Percentiles rank a stretch among this genome's conserved stretches.
These are phyloP conservation scores for Vaccinium darrowii DNA, from an alignment of 148 eudicot species.

Conservation along the genomic window DNA sequence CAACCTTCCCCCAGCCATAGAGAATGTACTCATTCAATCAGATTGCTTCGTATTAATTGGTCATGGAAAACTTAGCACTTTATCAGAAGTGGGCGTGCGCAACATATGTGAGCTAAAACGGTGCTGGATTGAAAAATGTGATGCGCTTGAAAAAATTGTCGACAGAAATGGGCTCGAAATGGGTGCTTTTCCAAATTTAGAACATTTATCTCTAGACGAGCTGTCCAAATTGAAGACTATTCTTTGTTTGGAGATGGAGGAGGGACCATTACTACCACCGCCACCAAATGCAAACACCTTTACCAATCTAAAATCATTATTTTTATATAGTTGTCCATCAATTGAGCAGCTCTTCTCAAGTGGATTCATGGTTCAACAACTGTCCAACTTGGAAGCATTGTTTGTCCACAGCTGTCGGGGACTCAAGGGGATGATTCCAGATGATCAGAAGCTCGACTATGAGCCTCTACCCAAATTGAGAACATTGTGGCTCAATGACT, in stretches of 20 bases:
- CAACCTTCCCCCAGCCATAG: neutral
- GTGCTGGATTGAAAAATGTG: neutral
- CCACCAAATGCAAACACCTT: neutral
- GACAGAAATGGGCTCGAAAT: neutral
- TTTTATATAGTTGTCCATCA: neutral
- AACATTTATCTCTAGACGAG: neutral
- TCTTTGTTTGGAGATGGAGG: neutral
- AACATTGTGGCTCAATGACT: neutral
- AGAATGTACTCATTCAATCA: neutral
- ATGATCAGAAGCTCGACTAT: no score
- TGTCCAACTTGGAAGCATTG: neutral
- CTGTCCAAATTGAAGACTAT: neutral
- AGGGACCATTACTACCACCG: neutral
- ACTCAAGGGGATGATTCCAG: neutral
- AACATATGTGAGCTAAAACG: neutral
- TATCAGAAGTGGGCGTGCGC: neutral
- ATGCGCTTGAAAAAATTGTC: neutral
- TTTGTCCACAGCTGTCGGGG: accelerated
- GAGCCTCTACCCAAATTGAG: neutral
- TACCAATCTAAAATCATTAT: neutral
- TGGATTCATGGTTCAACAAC: neutral
- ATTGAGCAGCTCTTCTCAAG: conserved; percentile 10
- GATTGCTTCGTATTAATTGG: neutral
- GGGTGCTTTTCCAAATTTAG: neutral
- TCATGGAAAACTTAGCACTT: neutral